Conservation (phyloP, 2,329 filamentous ascomycete genomes). For the Fusarium bulbicola region DNA sequence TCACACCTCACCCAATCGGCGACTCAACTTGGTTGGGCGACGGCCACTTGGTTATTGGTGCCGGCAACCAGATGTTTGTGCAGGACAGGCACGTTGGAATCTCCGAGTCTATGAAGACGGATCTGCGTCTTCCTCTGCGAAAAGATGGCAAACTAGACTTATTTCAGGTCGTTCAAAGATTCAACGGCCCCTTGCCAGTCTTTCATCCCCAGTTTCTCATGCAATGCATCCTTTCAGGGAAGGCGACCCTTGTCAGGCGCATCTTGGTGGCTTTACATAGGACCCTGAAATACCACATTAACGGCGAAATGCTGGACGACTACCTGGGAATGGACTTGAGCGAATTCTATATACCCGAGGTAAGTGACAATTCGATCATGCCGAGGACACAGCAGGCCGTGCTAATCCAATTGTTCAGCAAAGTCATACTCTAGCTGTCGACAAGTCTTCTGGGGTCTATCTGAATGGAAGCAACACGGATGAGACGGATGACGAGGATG, state of each 20-base stretch:
- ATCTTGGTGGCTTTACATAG: conserved; percentile 78
- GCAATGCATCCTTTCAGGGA: conserved; percentile 86
- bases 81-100: conserved; percentile 79
- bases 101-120: conserved; percentile 66
- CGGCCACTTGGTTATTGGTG: conserved; percentile 85
- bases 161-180: conserved; percentile 81
- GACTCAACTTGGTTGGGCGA: conserved; percentile 91
- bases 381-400: neutral
- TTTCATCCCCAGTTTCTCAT: conserved; percentile 93
- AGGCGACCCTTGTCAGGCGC: conserved; percentile 73
- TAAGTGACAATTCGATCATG: conserved; percentile 19
- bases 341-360: conserved; percentile 61
- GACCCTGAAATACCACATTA: conserved; percentile 82
- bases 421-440: conserved; percentile 27
- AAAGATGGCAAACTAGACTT: conserved; percentile 70
- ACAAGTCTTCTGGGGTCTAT: conserved; percentile 49
- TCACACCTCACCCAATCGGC: conserved; percentile 89
- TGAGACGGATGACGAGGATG: conserved; percentile 65
- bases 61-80: conserved; percentile 90
- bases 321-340: conserved; percentile 73
- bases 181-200: conserved; percentile 87
- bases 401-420: conserved; percentile 26
- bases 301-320: conserved; percentile 82
- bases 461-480: conserved; percentile 47
- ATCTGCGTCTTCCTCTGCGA: conserved; percentile 57